Evolutionary conservation across 208 protist genomes (phyloP), one percentile per base, ranked within the genome.

Genomic region (Leishmania lainsoni): DNA sequence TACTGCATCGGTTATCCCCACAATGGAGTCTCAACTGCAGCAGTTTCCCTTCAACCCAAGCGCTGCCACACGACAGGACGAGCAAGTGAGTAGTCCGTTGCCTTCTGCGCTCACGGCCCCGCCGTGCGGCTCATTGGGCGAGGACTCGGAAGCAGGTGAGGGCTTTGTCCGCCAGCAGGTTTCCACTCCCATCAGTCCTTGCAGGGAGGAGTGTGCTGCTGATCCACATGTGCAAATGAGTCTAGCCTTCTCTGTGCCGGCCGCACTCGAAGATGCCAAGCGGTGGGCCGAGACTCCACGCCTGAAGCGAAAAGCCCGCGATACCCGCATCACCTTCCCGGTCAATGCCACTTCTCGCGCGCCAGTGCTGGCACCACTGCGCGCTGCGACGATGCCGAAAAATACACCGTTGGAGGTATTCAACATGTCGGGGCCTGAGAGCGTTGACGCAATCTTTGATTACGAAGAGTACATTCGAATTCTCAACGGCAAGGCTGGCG

Each of bases 361-460:
- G 8, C 68, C 70, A 29, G 39, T 8, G 0, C n/a, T 20, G 9
- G 58, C 49, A 39, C 45, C n/a, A 5, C 35, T 56, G 26, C 74
- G 42, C 74, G 8, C 17, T 14, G 59, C 78, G 35, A 73, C 49
- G 12, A 32, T 72, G 35, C 70, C 76, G 61, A 80, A 51, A 5
- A 73, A 58, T 4, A 65, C 58, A 14, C 66, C 69, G 16, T 35
- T 56, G 56, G 81, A 84, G 8, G 59, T 76, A n/a, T 22, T 76
- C 58, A 71, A 39, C 3, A 14, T 22, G 0, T 1, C 49, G 16
- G 79, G 66, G 51, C 35, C 48, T 45, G 83, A 89, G 14, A 93
- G 85, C 59, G 89, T 94, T 42, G 91, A 95, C 73, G 94, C 94
- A 49, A 90, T 96, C 68, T 96, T 96, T 81, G 92, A 96, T 80